Percentiles rank a stretch among this genome's conserved stretches.
phyloP scores from a whole-genome alignment of 2,329 filamentous ascomycete genomes.

The Didymella segeticola region DNA sequence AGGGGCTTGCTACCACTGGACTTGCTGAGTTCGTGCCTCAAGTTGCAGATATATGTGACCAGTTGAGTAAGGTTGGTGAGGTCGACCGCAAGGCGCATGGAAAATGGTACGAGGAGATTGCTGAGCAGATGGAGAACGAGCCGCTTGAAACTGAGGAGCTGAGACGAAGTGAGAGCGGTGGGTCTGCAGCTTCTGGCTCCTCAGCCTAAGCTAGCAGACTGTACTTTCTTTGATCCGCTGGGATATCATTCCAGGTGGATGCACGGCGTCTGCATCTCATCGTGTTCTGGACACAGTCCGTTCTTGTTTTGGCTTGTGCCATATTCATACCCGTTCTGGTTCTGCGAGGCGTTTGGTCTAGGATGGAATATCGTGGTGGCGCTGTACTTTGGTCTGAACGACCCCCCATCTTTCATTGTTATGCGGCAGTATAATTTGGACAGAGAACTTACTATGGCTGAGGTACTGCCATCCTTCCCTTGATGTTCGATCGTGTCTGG shows the following conservation, averaged over 20 bases:
- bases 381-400: not conserved
- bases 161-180: slow-evolving; percentile 32
- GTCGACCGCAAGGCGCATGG: slow-evolving; percentile 74
- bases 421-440: not conserved
- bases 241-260: too few species aligned
- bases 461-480: not conserved
- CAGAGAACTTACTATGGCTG: not conserved
- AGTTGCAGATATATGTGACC: slow-evolving; percentile 73
- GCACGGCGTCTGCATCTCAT: not conserved
- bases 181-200: slow-evolving; percentile 26
- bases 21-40: slow-evolving; percentile 75
- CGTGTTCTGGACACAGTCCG: not conserved
- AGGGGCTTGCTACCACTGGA: slow-evolving; percentile 72
- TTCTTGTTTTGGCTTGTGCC: not conserved
- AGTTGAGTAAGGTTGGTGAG: slow-evolving; percentile 67
- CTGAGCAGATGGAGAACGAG: slow-evolving; percentile 58
- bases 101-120: slow-evolving; percentile 73
- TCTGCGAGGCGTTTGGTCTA: slow-evolving; percentile 1
- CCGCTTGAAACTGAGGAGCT: slow-evolving; percentile 42
- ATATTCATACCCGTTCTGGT: slow-evolving; percentile 7
- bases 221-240: too few species aligned
- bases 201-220: slow-evolving; percentile 4
- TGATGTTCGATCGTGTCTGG: too few species aligned
- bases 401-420: not conserved
- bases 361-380: not conserved